Conservation (phyloP, 306 rosid genomes). For the Pueraria montana region DNA sequence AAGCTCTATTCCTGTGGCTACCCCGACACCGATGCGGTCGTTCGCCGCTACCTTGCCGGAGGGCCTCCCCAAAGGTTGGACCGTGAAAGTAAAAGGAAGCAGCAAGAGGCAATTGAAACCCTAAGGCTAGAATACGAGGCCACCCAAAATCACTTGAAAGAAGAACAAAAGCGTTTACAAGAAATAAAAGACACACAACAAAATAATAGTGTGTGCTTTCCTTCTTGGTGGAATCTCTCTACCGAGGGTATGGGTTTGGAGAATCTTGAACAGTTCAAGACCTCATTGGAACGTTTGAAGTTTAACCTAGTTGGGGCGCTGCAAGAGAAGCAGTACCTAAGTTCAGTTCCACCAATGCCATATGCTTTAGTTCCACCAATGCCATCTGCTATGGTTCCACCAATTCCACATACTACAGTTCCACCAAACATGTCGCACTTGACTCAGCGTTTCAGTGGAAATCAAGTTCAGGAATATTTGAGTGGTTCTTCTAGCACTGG, state of each 20-base stretch:
- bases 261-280: slow-evolving; percentile 35
- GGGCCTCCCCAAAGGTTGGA: too few relatives aligned
- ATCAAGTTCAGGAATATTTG: too few relatives aligned
- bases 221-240: slow-evolving; percentile 36
- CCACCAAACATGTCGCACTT: not conserved
- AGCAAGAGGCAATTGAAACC: not conserved
- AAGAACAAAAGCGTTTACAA: not conserved
- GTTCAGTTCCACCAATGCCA: too few relatives aligned
- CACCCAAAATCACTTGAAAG: not conserved
- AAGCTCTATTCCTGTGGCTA: slow-evolving; percentile 65
- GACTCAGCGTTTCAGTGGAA: too few relatives aligned
- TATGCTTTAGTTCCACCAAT: not conserved
- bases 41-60: not conserved
- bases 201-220: not conserved
- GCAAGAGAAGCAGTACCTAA: not conserved
- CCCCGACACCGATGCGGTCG: slow-evolving; percentile 33
- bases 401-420: not conserved
- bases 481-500: too few relatives aligned
- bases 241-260: slow-evolving; percentile 46
- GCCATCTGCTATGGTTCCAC: not conserved
- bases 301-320: not conserved
- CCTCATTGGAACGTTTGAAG: slow-evolving; percentile 6
- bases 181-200: not conserved
- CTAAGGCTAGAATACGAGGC: slow-evolving; percentile 1
- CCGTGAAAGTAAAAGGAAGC: too few relatives aligned